Conservation (phyloP, 2,329 filamentous ascomycete species). For the Neonectria coccinea region DNA sequence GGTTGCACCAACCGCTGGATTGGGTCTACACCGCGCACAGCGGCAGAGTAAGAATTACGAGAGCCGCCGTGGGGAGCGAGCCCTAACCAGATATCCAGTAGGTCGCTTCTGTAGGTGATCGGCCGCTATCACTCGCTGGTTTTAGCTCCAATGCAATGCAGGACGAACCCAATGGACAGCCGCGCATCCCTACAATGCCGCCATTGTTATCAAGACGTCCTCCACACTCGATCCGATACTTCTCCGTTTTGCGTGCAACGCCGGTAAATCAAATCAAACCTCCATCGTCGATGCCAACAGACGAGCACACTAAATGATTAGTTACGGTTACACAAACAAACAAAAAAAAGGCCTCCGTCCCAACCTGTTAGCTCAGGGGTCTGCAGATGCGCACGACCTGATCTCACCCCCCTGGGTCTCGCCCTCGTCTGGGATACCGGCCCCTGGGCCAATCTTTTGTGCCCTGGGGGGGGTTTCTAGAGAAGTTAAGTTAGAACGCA, state of each 20-base stretch:
- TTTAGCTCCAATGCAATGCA: constrained; percentile 8
- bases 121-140: constrained; percentile 4
- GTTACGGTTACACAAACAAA: background rate
- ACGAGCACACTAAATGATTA: background rate
- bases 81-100: too few relatives aligned
- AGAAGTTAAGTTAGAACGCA: background rate
- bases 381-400: constrained; percentile 19
- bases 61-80: background rate
- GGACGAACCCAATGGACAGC: background rate
- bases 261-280: background rate
- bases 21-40: constrained; percentile 7
- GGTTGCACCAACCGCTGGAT: constrained; percentile 20
- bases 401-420: constrained; percentile 8
- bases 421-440: background rate
- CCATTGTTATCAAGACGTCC: background rate
- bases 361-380: constrained; percentile 23
- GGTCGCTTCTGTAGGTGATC: background rate
- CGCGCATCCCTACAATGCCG: background rate
- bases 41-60: constrained; percentile 9
- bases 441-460: constrained; percentile 20
- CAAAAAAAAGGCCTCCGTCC: background rate
- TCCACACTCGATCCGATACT: background rate
- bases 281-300: background rate
- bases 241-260: background rate
- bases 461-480: background rate